Conservation (phyloP, 345 rosid species). For the Populus simonii region DNA sequence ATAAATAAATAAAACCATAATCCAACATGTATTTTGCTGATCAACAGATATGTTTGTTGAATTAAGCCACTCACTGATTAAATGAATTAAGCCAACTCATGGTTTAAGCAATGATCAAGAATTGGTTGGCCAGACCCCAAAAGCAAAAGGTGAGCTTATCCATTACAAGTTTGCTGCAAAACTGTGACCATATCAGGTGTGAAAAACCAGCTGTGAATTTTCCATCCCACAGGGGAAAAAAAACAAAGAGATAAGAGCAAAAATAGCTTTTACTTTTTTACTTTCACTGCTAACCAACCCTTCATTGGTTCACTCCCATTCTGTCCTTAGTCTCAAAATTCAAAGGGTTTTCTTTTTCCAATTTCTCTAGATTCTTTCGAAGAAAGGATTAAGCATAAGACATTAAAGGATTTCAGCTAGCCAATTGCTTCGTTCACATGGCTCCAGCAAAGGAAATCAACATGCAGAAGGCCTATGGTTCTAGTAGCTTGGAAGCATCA, state of each 20-base stretch:
- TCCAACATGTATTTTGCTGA: too few species aligned
- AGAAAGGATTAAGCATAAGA: background rate
- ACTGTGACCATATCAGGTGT: background rate
- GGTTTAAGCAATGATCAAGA: background rate
- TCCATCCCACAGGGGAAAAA: background rate
- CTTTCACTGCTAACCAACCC: too few species aligned
- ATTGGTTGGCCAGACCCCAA: background rate
- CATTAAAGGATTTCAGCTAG: background rate
- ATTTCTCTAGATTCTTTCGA: background rate
- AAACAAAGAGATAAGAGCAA: too few species aligned
- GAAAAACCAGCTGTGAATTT: background rate
- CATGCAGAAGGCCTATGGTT: too few species aligned
- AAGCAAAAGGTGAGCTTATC: background rate
- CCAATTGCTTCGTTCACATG: too few species aligned
- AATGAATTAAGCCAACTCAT: background rate
- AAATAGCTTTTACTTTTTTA: too few species aligned
- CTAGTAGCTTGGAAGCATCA: too few species aligned
- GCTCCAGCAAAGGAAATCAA: too few species aligned
- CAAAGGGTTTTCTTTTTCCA: background rate
- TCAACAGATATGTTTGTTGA: too few species aligned
- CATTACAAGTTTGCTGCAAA: background rate
- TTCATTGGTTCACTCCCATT: background rate
- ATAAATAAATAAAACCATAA: too few species aligned
- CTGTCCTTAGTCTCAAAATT: background rate
- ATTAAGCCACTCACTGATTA: too few species aligned